phyloP scores from a whole-genome alignment of 805 yeast species.

The Cyberlindnera euphorbiae region DNA sequence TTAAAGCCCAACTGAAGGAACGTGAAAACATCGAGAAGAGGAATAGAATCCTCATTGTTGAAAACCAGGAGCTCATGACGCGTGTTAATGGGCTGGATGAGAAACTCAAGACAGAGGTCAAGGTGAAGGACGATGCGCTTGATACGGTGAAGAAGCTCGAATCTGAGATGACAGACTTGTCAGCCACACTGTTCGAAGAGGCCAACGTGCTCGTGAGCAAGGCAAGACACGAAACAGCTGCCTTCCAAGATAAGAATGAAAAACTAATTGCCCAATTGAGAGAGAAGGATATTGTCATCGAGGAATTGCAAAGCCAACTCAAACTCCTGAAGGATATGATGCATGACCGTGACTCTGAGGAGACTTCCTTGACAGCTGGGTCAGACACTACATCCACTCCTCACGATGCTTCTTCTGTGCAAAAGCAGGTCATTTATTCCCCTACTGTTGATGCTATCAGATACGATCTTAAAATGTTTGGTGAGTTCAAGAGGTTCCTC shows the following conservation, averaged over 20 bases:
- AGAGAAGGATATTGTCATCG: conserved; percentile 68
- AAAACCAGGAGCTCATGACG: conserved; percentile 29
- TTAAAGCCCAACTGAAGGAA: conserved; percentile 22
- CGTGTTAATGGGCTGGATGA: conserved; percentile 31
- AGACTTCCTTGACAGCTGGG: too few relatives aligned
- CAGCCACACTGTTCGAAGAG: conserved; percentile 73
- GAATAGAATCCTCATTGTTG: conserved; percentile 26
- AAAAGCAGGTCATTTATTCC: conserved; percentile 31
- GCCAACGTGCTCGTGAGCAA: conserved; percentile 82
- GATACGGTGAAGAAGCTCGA: conserved; percentile 55
- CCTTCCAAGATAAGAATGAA: conserved; percentile 52
- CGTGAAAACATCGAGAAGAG: conserved; percentile 17
- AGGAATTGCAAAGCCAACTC: conserved; percentile 61
- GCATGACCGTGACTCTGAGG: conserved; percentile 37
- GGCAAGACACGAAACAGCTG: conserved; percentile 65
- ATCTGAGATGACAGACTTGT: conserved; percentile 74
- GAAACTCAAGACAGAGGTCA: conserved; percentile 27
- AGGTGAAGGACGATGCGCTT: conserved; percentile 46
- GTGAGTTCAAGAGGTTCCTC: conserved; percentile 35
- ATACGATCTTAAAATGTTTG: conserved; percentile 35
- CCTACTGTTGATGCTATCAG: conserved; percentile 39
- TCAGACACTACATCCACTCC: too few relatives aligned
- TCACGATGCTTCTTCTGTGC: conserved; percentile 14
- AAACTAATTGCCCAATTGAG: conserved; percentile 48
- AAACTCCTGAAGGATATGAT: conserved; percentile 58